Percentiles rank a stretch among this genome's conserved stretches.
Conservation (phyloP, 2,329 filamentous ascomycete species). For the Iodosphaeria phyllophila region DNA sequence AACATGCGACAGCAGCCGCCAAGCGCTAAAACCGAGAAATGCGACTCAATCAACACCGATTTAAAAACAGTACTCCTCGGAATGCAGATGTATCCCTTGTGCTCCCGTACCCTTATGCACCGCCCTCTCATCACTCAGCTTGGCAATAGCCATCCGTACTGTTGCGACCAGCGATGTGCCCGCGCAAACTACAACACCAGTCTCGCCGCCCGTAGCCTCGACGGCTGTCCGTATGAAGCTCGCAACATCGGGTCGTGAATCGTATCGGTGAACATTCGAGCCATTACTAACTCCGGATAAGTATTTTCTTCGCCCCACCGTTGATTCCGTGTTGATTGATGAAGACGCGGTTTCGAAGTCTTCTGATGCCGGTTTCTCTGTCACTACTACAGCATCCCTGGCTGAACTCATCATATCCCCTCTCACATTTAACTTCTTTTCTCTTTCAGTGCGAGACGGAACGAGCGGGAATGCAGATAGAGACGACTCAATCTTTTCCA, state of each 20-base stretch:
- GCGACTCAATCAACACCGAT: not conserved
- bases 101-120: constrained; percentile 47
- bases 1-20: no score
- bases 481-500: constrained; percentile 6
- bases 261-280: constrained; percentile 24
- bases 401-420: no score
- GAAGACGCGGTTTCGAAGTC: constrained; percentile 1
- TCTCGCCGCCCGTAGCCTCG: constrained; percentile 39
- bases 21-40: no score
- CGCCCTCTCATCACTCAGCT: constrained; percentile 38
- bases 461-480: constrained; percentile 1
- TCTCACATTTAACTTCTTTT: no score
- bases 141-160: constrained; percentile 34
- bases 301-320: constrained; percentile 11
- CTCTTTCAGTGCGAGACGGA: no score
- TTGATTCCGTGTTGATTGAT: no score
- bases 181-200: constrained; percentile 40
- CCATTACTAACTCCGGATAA: constrained; percentile 12
- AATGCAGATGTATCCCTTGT: constrained; percentile 40
- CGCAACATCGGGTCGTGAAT: constrained; percentile 28
- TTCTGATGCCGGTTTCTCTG: constrained; percentile 3
- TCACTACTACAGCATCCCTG: constrained; percentile 3
- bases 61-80: constrained; percentile 39
- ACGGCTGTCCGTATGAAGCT: constrained; percentile 32
- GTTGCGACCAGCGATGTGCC: constrained; percentile 33